Conservation (phyloP, 2,329 filamentous ascomycete species). For the Colletotrichum filicis region DNA sequence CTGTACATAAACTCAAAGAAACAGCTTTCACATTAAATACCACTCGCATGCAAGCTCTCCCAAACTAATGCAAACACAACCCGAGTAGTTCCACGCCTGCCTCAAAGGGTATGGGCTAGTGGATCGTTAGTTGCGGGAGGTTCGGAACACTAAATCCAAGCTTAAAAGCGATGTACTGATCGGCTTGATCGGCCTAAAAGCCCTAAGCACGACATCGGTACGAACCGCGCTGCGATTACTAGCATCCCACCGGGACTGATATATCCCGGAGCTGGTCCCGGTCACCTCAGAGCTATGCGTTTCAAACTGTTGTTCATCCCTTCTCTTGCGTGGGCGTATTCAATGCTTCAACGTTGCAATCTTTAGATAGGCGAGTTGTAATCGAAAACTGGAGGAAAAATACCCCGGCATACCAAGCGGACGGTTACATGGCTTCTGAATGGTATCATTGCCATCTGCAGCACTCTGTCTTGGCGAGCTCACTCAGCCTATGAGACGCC, state of each 20-base stretch:
- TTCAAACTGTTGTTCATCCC: too few relatives aligned
- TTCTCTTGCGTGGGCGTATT: too few relatives aligned
- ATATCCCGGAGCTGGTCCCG: too few relatives aligned
- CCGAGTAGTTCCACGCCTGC: neutral
- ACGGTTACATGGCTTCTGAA: neutral
- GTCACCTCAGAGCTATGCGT: too few relatives aligned
- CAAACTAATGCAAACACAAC: too few relatives aligned
- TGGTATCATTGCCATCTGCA: constrained; percentile 22
- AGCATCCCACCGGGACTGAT: too few relatives aligned
- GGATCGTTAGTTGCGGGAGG: neutral
- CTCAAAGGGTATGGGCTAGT: neutral
- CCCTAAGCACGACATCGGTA: neutral
- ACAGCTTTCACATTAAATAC: too few relatives aligned
- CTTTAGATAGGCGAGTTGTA: neutral
- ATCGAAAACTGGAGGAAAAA: neutral
- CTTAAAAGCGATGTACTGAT: neutral
- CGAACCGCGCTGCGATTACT: too few relatives aligned
- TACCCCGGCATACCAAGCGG: neutral
- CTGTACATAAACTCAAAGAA: too few relatives aligned
- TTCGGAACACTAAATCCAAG: constrained; percentile 15
- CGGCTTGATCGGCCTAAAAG: neutral
- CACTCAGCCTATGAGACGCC: neutral
- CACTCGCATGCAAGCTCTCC: too few relatives aligned
- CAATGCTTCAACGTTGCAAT: neutral
- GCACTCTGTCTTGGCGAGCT: neutral